Evolutionary conservation across 2,329 filamentous ascomycete species (phyloP).

Genomic region (Ophiocordyceps sinensis): DNA sequence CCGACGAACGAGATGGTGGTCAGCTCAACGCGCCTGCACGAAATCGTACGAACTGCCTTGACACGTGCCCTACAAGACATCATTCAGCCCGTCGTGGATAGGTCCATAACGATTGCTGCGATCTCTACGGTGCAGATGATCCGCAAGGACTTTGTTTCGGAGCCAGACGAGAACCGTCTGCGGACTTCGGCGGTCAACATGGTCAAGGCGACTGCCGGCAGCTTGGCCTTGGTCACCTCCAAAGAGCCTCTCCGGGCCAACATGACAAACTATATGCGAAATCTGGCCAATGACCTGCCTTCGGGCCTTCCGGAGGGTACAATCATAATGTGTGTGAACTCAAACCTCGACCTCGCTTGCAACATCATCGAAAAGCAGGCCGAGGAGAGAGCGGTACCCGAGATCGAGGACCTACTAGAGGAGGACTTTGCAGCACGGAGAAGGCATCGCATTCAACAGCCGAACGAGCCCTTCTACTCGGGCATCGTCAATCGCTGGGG

Average conservation of each 20-base stretch:
- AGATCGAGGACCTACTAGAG: conserved; percentile 91
- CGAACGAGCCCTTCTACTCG: conserved; percentile 75
- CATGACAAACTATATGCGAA: conserved; percentile 90
- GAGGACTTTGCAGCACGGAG: conserved; percentile 64
- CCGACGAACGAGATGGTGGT: conserved; percentile 69
- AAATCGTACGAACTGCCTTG: conserved; percentile 75
- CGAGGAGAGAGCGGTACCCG: conserved; percentile 79
- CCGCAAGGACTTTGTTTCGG: conserved; percentile 89
- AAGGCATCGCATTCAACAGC: conserved; percentile 57
- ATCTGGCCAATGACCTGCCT: conserved; percentile 51
- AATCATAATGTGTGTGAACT: conserved; percentile 97
- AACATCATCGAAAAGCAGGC: conserved; percentile 91
- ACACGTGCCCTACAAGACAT: conserved; percentile 89
- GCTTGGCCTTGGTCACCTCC: conserved; percentile 89
- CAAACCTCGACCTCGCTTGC: conserved; percentile 88
- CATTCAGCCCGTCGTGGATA: conserved; percentile 91
- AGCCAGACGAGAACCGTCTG: conserved; percentile 76
- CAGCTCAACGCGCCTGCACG: conserved; percentile 49
- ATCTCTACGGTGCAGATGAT: conserved; percentile 95
- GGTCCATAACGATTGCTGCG: conserved; percentile 93
- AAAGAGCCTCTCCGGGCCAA: conserved; percentile 94
- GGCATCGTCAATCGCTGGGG: conserved; percentile 77
- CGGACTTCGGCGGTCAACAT: conserved; percentile 80
- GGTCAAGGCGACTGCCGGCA: conserved; percentile 88
- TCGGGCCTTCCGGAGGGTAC: conserved; percentile 84